phyloP scores from a whole-genome alignment of 768 basidiomycete species.

The Mycena epipterygia region DNA sequence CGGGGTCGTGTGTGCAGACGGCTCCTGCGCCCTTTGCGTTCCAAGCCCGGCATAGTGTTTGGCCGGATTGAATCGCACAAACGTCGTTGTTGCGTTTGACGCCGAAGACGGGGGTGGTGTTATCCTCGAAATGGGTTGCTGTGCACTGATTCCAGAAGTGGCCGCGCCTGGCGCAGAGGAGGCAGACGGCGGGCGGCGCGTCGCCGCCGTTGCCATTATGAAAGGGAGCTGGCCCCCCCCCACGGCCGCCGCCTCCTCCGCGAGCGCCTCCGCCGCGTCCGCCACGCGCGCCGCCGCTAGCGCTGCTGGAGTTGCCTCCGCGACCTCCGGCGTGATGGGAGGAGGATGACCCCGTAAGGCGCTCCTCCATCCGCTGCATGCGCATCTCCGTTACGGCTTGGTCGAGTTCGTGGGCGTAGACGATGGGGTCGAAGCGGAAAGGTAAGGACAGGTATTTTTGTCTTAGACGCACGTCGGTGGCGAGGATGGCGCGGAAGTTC shows the following conservation, averaged over 20 bases:
- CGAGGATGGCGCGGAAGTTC: neutral
- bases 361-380: neutral
- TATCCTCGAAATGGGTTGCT: neutral
- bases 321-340: neutral
- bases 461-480: neutral
- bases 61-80: neutral
- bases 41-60: conserved; percentile 25
- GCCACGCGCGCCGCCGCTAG: neutral
- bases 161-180: conserved; percentile 26
- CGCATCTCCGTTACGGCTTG: neutral
- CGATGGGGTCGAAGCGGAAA: neutral
- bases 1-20: conserved; percentile 3
- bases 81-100: neutral
- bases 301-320: neutral
- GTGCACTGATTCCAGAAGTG: conserved; percentile 14
- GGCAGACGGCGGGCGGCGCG: conserved; percentile 25
- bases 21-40: conserved; percentile 14
- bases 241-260: neutral
- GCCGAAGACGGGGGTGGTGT: neutral
- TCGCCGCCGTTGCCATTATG: conserved; percentile 19
- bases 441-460: neutral
- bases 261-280: neutral
- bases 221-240: conserved; percentile 14
- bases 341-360: neutral
- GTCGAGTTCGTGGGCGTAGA: neutral